Conservation (phyloP, 1,139 yeast genomes). For the Kodamaea derodonti region DNA sequence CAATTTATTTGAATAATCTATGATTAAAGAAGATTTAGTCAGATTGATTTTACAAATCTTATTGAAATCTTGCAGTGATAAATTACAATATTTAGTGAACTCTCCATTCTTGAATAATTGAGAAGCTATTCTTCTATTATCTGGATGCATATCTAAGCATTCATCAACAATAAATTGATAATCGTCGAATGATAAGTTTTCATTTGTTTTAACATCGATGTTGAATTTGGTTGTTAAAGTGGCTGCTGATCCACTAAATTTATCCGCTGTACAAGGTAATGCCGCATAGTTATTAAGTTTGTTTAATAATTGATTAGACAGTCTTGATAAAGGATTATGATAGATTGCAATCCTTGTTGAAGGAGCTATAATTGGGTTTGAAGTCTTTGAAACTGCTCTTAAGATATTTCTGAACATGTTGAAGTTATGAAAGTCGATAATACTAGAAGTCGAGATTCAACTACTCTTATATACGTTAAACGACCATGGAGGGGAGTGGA, state of each 20-base stretch:
- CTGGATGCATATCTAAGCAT: slow-evolving; percentile 45
- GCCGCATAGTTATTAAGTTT: slow-evolving; percentile 20
- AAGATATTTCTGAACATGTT: slow-evolving; percentile 11
- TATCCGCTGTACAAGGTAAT: slow-evolving; percentile 21
- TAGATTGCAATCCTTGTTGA: slow-evolving; percentile 27
- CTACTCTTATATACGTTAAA: background rate
- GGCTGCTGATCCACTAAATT: slow-evolving; percentile 5
- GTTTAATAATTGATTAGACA: slow-evolving; percentile 25
- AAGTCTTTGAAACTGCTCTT: slow-evolving; percentile 2
- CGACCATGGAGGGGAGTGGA: too few species aligned
- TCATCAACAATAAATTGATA: slow-evolving; percentile 32
- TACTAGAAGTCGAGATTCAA: background rate
- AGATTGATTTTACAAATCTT: slow-evolving; percentile 10
- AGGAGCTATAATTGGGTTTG: slow-evolving; percentile 2
- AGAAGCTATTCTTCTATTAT: slow-evolving; percentile 30
- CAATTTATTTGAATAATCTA: slow-evolving; percentile 53
- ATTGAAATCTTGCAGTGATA: slow-evolving; percentile 19
- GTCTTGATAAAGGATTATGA: slow-evolving; percentile 26
- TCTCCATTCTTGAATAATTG: slow-evolving; percentile 11
- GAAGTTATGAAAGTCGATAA: background rate
- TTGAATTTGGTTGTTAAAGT: slow-evolving; percentile 17
- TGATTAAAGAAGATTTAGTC: slow-evolving; percentile 42
- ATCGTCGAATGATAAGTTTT: slow-evolving; percentile 26
- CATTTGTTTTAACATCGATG: slow-evolving; percentile 23
- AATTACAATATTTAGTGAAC: slow-evolving; percentile 8